phyloP scores from a whole-genome alignment of 345 rosid species.

The Acer campestre region DNA sequence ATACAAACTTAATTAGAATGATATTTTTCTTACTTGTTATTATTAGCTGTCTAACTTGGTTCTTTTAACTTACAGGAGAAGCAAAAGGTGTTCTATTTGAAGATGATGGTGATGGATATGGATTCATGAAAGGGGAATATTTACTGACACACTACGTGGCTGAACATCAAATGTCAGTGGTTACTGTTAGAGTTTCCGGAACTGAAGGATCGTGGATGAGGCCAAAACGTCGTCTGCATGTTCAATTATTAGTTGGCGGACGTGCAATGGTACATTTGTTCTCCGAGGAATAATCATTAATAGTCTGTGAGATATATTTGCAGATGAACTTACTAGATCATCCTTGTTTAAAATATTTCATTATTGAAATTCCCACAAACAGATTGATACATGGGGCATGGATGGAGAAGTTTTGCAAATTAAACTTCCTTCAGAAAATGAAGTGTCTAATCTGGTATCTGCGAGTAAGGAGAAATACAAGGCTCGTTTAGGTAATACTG shows the following conservation, averaged over 20 bases:
- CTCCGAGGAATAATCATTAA: background rate
- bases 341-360: background rate
- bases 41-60: conserved; percentile 6
- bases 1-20: background rate
- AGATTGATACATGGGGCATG: conserved; percentile 83
- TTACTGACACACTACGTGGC: conserved; percentile 68
- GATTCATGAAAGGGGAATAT: conserved; percentile 61
- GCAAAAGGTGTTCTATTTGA: conserved; percentile 78
- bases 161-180: conserved; percentile 57
- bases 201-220: conserved; percentile 85
- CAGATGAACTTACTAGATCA: background rate
- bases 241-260: conserved; percentile 72
- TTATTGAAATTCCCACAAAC: conserved; percentile 27
- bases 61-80: conserved; percentile 48
- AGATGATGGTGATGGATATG: conserved; percentile 94
- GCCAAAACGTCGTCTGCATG: conserved; percentile 71
- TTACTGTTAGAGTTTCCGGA: conserved; percentile 58
- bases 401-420: conserved; percentile 80
- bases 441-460: conserved; percentile 46
- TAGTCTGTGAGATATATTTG: background rate
- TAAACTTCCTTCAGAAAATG: conserved; percentile 54
- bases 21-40: background rate
- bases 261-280: conserved; percentile 66
- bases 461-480: conserved; percentile 51
- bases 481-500: conserved; percentile 59